Evolutionary conservation across 177 flowering plant species (phyloP), one percentile per base, ranked within the genome.

Genomic region (Vitis hybrid): DNA sequence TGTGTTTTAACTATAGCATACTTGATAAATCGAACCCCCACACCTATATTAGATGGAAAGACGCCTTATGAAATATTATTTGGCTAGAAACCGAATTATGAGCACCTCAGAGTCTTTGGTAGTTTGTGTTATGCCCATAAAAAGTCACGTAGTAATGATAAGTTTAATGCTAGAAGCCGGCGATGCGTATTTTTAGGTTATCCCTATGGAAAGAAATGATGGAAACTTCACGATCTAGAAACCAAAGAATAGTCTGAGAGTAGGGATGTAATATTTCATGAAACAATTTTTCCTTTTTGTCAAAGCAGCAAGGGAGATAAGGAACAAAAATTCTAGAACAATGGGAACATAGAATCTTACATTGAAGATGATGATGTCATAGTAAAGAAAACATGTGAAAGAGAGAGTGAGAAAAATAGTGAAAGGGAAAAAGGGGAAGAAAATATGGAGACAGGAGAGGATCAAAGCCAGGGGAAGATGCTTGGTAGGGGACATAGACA

Each of bases 191-290:
- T 64, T 49, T 18, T 64, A 14, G 67, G 67, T 1, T 64, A 64
- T n/a, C 67, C 56, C 6, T 17, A 8, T 64, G 67, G 67, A 2
- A 45, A 64, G 11, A 64, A 64, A 49, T 4, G 67, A 8, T 64
- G 52, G 12, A 5, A 19, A 2, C 4, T 64, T 12, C 18, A 49
- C 21, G 67, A 49, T 10, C 4, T 64, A 2, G 56, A 64, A 49
- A 14, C 56, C 3, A 10, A 64, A 4, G 19, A 64, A 19, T 1
- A 14, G 7, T 51, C 18, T 50, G 56, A n/a, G 4, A 14, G 23
- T 11, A 3, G 56, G 12, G 67, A 64, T 64, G 67, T 64, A 3
- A 9, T 2, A 12, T 64, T 64, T 19, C 10, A 49, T 19, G 67
- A 64, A 51, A 7, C 4, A 48, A 48, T 40, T 40, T 64, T 64